Conservation (phyloP, 495 filamentous ascomycete genomes). For the Penicillium soppii region DNA sequence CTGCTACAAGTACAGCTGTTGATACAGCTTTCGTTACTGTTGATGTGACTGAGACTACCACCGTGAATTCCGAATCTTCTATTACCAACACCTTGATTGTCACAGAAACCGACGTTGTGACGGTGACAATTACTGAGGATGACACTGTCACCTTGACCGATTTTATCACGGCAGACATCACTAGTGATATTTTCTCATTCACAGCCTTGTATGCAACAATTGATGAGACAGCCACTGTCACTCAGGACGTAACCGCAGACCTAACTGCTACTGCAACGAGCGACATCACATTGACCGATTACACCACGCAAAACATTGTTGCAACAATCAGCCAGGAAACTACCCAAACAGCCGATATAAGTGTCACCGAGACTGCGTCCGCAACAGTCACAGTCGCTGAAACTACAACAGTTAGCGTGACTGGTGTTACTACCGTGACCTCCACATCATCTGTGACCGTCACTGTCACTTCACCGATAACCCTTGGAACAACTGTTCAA, state of each 20-base stretch:
- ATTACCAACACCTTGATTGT: neutral
- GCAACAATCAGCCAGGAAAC: neutral
- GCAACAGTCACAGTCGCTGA: neutral
- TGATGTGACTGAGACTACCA: neutral
- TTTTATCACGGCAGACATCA: neutral
- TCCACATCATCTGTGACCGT: neutral
- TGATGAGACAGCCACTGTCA: neutral
- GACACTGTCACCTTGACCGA: neutral
- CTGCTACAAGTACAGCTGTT: neutral
- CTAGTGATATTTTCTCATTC: neutral
- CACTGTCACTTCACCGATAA: neutral
- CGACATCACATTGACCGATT: neutral
- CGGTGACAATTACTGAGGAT: neutral
- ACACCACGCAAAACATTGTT: neutral
- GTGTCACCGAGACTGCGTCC: neutral
- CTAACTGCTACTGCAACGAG: neutral
- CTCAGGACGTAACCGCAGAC: neutral
- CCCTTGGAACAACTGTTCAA: neutral
- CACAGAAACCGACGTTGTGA: neutral
- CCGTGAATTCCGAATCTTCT: neutral
- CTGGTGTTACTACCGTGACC: neutral
- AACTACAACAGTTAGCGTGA: neutral
- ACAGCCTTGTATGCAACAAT: neutral
- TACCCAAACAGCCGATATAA: neutral
- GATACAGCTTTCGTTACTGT: neutral